A percentile compares a stretch with the other conserved stretches of the same genome.
Conservation (phyloP, 495 filamentous ascomycete species). For the Emericellopsis terricola region DNA sequence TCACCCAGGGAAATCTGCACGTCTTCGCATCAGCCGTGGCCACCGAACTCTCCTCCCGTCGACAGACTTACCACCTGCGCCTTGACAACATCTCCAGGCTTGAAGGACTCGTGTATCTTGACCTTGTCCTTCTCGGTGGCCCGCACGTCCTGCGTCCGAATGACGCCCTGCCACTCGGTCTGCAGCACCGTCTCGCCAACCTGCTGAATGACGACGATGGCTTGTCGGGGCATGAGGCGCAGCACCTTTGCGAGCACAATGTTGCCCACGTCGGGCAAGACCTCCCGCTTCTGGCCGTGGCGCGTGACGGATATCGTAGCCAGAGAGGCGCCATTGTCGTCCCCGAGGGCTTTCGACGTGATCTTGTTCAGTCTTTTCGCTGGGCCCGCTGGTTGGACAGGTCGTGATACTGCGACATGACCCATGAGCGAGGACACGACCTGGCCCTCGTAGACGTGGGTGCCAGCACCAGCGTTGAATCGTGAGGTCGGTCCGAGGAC, state of each 20-base stretch:
- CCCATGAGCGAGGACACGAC: constrained; percentile 60
- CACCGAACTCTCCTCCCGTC: not conserved
- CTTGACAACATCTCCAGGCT: constrained; percentile 83
- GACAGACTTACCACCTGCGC: constrained; percentile 69
- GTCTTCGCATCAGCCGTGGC: not conserved
- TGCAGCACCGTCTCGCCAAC: constrained; percentile 46
- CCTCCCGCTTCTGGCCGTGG: constrained; percentile 35
- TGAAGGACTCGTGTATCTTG: constrained; percentile 75
- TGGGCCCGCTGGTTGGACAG: constrained; percentile 22
- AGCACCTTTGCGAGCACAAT: constrained; percentile 71
- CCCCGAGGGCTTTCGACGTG: constrained; percentile 13
- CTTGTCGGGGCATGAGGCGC: constrained; percentile 67
- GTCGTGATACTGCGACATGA: constrained; percentile 31
- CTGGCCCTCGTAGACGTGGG: constrained; percentile 52
- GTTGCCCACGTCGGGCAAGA: constrained; percentile 63
- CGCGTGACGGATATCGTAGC: constrained; percentile 22
- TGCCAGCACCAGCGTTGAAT: constrained; percentile 60
- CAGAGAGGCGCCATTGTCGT: constrained; percentile 7
- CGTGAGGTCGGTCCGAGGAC: constrained; percentile 46
- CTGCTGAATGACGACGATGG: constrained; percentile 63
- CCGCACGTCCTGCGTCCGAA: constrained; percentile 73
- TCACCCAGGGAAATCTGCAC: constrained; percentile 70
- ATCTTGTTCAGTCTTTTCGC: constrained; percentile 38
- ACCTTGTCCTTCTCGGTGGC: constrained; percentile 93
- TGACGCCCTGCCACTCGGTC: constrained; percentile 40